A percentile compares a stretch with the other conserved stretches of the same genome.
Conservation (phyloP, 1,284 basidiomycete genomes). For the Termitomyces sp. region DNA sequence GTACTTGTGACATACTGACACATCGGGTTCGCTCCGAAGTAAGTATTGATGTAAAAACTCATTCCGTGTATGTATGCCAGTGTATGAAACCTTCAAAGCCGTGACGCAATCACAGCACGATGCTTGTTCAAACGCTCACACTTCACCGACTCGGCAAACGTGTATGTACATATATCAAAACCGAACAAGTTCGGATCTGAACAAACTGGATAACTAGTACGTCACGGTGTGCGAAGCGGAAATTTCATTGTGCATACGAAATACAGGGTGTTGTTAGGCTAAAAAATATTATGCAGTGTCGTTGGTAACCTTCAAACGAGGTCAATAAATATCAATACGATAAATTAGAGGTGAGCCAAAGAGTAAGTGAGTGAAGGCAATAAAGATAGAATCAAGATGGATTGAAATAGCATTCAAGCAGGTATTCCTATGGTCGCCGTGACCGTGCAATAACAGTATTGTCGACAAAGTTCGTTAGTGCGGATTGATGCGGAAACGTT, state of each 20-base stretch:
- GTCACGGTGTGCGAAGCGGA: neutral
- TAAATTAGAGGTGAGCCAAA: neutral
- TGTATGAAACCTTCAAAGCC: neutral
- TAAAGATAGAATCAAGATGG: slow-evolving; percentile 14
- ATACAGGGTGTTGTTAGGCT: slow-evolving; percentile 4
- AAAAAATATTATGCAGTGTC: neutral
- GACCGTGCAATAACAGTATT: neutral
- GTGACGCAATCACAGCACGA: slow-evolving; percentile 10
- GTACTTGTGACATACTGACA: neutral
- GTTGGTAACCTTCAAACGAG: neutral
- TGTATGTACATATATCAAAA: neutral
- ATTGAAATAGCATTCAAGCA: slow-evolving; percentile 7
- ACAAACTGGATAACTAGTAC: neutral
- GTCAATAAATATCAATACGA: slow-evolving; percentile 2
- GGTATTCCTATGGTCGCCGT: too few species aligned
- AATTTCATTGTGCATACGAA: neutral
- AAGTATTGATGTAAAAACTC: too few species aligned
- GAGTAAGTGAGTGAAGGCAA: slow-evolving; percentile 1
- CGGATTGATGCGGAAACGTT: slow-evolving; percentile 26
- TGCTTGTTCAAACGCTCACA: slow-evolving; percentile 1
- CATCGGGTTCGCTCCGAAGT: too few species aligned
- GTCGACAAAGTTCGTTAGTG: slow-evolving; percentile 15
- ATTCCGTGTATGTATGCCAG: too few species aligned
- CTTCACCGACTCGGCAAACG: slow-evolving; percentile 5
- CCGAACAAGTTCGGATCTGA: neutral